Conservation (phyloP, 306 rosid species). For the Corylus americana region DNA sequence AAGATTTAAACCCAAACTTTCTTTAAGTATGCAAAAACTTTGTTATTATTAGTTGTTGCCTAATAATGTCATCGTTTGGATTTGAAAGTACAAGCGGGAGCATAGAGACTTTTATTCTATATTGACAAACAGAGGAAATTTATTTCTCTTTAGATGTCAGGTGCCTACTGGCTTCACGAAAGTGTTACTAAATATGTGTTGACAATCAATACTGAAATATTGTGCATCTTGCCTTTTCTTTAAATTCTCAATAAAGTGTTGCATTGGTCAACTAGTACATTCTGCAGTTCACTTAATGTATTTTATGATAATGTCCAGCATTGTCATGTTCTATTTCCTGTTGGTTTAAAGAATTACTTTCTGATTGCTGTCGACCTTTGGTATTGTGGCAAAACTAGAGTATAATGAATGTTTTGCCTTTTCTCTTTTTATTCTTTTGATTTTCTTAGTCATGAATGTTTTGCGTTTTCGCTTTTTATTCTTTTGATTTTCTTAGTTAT, state of each 20-base stretch:
- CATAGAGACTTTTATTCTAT: too few species aligned
- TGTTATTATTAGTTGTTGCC: background rate
- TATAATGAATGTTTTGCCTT: background rate
- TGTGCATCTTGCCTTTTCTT: background rate
- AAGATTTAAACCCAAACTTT: background rate
- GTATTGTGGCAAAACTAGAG: background rate
- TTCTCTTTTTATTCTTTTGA: background rate
- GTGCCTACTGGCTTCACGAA: background rate
- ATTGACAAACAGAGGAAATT: too few species aligned
- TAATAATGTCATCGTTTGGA: background rate
- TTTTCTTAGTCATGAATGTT: background rate
- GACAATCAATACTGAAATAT: background rate
- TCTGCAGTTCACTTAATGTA: background rate
- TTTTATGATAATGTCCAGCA: background rate
- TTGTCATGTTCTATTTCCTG: background rate
- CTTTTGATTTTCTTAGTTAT: background rate
- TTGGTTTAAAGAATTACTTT: background rate
- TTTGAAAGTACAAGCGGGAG: background rate
- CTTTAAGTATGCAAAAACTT: background rate
- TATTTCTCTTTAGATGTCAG: too few species aligned
- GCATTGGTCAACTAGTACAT: background rate
- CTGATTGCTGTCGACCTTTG: background rate
- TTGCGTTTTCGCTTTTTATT: background rate
- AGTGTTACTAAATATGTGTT: background rate
- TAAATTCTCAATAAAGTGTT: background rate